phyloP scores from a whole-genome alignment of 495 filamentous ascomycete genomes.

The Aspergillus conjunctus region DNA sequence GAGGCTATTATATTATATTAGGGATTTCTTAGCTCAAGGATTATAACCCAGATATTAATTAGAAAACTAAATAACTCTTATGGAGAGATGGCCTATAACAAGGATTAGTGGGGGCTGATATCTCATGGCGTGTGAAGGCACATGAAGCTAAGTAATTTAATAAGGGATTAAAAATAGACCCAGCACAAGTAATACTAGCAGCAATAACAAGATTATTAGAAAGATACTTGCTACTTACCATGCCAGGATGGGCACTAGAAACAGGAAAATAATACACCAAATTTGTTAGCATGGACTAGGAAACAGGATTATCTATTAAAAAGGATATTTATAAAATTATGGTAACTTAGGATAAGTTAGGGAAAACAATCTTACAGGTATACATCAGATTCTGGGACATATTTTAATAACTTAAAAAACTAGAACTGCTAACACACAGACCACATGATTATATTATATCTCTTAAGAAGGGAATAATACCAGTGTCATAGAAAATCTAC shows the following conservation, averaged over 20 bases:
- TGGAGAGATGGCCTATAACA: not conserved
- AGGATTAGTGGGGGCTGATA: not conserved
- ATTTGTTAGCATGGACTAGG: too few species aligned
- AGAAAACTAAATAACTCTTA: not conserved
- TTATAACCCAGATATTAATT: not conserved
- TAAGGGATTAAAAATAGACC: too few species aligned
- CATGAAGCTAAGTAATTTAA: not conserved
- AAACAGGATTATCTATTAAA: not conserved
- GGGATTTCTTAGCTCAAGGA: not conserved
- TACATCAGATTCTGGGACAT: not conserved
- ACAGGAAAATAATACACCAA: too few species aligned
- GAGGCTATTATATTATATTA: too few species aligned
- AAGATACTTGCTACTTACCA: too few species aligned
- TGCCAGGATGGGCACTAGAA: too few species aligned
- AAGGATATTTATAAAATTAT: not conserved
- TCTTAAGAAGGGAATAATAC: not conserved
- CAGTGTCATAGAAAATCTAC: not conserved
- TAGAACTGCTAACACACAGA: not conserved
- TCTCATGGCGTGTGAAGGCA: not conserved
- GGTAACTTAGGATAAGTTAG: not conserved
- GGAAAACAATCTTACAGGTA: not conserved
- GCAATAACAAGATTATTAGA: too few species aligned
- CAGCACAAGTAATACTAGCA: too few species aligned
- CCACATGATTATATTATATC: not conserved
- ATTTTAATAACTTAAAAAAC: slow-evolving; percentile 2